phyloP scores from a whole-genome alignment of 139 green algal genomes.

The Bryopsis sp. region DNA sequence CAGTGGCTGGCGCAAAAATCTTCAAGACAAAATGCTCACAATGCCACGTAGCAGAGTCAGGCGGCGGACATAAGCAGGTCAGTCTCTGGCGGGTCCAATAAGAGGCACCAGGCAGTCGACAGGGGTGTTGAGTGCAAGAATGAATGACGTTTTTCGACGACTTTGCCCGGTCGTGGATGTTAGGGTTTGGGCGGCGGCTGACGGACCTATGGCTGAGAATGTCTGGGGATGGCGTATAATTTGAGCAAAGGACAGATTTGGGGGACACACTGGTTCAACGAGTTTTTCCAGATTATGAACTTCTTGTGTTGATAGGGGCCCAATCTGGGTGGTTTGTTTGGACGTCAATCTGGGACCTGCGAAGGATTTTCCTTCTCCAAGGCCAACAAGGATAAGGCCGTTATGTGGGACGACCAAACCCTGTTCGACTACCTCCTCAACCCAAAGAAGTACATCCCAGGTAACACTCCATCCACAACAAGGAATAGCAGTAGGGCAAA shows the following conservation, averaged over 20 bases:
- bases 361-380: constrained; percentile 90
- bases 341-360: constrained; percentile 63
- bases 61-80: constrained; percentile 93
- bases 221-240: too few species aligned
- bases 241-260: too few species aligned
- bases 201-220: not conserved
- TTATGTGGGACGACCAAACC: constrained; percentile 76
- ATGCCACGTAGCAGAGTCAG: constrained; percentile 87
- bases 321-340: constrained; percentile 94
- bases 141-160: too few species aligned
- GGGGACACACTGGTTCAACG: too few species aligned
- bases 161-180: not conserved
- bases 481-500: not conserved
- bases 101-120: not conserved
- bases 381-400: constrained; percentile 94
- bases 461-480: too few species aligned
- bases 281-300: too few species aligned
- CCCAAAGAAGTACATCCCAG: constrained; percentile 93
- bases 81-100: too few species aligned
- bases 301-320: constrained; percentile 78
- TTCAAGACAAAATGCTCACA: constrained; percentile 91
- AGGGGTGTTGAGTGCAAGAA: not conserved
- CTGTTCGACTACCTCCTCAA: constrained; percentile 94
- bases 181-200: not conserved
- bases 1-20: constrained; percentile 62